Conservation (phyloP, 2,329 filamentous ascomycete species). For the Talaromyces amestolkiae region DNA sequence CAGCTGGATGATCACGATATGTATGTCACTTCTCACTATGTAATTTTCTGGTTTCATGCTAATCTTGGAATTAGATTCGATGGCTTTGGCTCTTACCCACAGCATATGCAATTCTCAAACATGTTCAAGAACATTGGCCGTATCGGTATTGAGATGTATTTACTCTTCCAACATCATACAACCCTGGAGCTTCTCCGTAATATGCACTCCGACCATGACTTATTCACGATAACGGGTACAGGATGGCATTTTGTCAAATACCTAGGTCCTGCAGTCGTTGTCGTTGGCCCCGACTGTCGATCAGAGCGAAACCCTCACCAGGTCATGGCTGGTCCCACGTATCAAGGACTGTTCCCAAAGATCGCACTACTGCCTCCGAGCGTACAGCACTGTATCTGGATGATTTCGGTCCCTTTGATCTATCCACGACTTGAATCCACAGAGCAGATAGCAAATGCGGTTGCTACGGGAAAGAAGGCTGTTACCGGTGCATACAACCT, state of each 20-base stretch:
- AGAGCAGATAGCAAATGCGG: conserved; percentile 84
- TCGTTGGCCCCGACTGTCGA: conserved; percentile 85
- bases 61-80: conserved; percentile 66
- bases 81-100: conserved; percentile 93
- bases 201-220: conserved; percentile 79
- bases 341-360: conserved; percentile 96
- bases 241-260: conserved; percentile 99
- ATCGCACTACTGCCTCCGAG: conserved; percentile 84
- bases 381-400: conserved; percentile 96
- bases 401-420: conserved; percentile 84
- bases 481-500: conserved; percentile 97
- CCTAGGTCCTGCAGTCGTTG: conserved; percentile 83
- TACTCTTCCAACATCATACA: conserved; percentile 97
- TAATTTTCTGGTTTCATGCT: not conserved
- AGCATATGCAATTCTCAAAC: conserved; percentile 96
- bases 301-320: conserved; percentile 87
- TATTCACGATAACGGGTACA: conserved; percentile 95
- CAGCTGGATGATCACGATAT: conserved; percentile 98
- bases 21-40: conserved; percentile 56
- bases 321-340: conserved; percentile 93
- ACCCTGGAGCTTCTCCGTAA: conserved; percentile 90
- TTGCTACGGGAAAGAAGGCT: conserved; percentile 92
- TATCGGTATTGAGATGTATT: conserved; percentile 94
- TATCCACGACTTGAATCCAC: conserved; percentile 90
- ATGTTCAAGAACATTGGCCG: conserved; percentile 98